phyloP scores from a whole-genome alignment of 2,329 filamentous ascomycete genomes.

The Fusarium nodosum region DNA sequence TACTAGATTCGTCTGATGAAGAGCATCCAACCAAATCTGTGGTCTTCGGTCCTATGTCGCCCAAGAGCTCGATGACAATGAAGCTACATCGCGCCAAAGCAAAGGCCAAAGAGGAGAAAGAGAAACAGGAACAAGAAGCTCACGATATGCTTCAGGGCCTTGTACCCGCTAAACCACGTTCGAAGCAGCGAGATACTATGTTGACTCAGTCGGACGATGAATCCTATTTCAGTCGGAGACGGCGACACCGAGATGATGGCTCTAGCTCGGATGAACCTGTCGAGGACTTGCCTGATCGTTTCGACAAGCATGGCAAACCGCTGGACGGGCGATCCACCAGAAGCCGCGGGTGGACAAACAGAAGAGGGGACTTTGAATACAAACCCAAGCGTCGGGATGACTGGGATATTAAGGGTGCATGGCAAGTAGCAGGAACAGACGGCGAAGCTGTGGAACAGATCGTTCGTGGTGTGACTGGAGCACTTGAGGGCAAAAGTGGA shows the following conservation, averaged over 20 bases:
- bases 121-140: conserved; percentile 32
- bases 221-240: conserved; percentile 42
- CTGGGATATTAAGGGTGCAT: conserved; percentile 58
- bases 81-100: conserved; percentile 56
- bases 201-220: conserved; percentile 12
- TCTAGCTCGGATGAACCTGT: conserved; percentile 55
- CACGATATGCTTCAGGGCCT: conserved; percentile 39
- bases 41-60: conserved; percentile 64
- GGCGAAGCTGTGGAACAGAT: conserved; percentile 56
- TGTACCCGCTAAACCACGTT: conserved; percentile 34
- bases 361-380: conserved; percentile 61
- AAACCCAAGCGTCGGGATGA: conserved; percentile 52
- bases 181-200: conserved; percentile 47
- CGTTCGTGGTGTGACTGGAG: conserved; percentile 48
- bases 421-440: conserved; percentile 62
- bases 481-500: conserved; percentile 51
- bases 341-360: conserved; percentile 52
- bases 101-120: conserved; percentile 44
- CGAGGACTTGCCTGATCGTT: conserved; percentile 63
- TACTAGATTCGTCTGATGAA: conserved; percentile 43
- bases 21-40: conserved; percentile 57
- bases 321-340: conserved; percentile 50
- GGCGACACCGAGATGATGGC: conserved; percentile 34
- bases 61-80: conserved; percentile 63
- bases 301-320: conserved; percentile 60